phyloP scores from a whole-genome alignment of 1,139 yeast species.

The Pichia sp. region DNA sequence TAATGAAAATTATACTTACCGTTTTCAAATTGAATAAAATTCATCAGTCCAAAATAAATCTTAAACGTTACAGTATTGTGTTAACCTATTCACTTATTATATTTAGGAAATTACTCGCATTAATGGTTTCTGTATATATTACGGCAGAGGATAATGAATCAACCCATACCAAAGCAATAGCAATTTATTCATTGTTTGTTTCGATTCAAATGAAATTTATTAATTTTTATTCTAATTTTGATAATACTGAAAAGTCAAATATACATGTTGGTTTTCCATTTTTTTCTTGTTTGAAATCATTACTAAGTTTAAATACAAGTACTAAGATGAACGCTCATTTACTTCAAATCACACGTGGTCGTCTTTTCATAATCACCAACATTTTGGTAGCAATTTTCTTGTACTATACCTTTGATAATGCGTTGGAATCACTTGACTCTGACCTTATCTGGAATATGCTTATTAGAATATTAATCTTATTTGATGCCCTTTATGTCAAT shows the following conservation, averaged over 20 bases:
- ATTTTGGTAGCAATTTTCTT: slow-evolving; percentile 10
- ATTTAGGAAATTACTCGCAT: slow-evolving; percentile 23
- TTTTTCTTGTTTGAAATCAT: slow-evolving; percentile 1
- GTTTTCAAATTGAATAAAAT: neutral
- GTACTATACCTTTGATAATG: slow-evolving; percentile 1
- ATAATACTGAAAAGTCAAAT: neutral
- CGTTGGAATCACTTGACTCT: slow-evolving; percentile 1
- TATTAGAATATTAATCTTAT: slow-evolving; percentile 17
- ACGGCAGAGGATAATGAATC: slow-evolving; percentile 25
- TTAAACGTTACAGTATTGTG: slow-evolving; percentile 6
- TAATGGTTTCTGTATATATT: slow-evolving; percentile 24
- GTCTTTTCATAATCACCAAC: slow-evolving; percentile 10
- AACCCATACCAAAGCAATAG: slow-evolving; percentile 22
- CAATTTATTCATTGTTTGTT: slow-evolving; percentile 21
- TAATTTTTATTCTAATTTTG: neutral
- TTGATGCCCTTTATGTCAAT: slow-evolving; percentile 22
- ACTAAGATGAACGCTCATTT: neutral
- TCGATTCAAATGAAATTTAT: slow-evolving; percentile 25
- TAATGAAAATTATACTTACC: neutral
- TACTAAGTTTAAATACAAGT: neutral
- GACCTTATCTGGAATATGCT: slow-evolving; percentile 8
- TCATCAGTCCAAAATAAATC: neutral
- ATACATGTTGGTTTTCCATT: neutral
- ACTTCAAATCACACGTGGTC: slow-evolving; percentile 13
- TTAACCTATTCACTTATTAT: slow-evolving; percentile 23